Evolutionary conservation across 306 rosid genomes (phyloP), one percentile per base, ranked within the genome.

Genomic region (Castanospermum australe): DNA sequence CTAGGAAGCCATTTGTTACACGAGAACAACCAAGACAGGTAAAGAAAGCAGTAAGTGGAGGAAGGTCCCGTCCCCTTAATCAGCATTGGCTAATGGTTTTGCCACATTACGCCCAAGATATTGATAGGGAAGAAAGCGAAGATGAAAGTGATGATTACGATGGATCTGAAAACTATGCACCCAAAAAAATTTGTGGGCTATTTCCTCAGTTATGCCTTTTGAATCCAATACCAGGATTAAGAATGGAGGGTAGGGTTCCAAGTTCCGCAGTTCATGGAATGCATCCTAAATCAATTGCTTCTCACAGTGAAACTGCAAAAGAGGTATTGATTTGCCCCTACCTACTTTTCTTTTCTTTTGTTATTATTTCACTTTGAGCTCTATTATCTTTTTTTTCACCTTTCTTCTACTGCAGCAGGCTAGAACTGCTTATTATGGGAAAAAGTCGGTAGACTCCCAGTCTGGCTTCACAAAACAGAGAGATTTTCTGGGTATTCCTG

Each of bases 151-250:
- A 86, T 25, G 84, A 70, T 66, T 36, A 74, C 22, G 65, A 88
- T 44, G 84, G 59, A 33, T 83, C 67, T 81, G 88, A 78, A 79
- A 73, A 84, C 79, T 54, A 80, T 10, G 84, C 88, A 8, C 64
- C 87, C 79, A 87, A 81, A 77, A 87, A 81, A 77, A 77, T 87
- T 85, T 91, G 90, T 61, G 90, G 89, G 54, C 82, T 91, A 51
- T 81, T 91, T 77, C 89, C 97, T 81, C 82, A 88, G 76, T 87
- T 89, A 79, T 86, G 86, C 76, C 92, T 87, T 84, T 41, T 87
- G 83, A 88, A 89, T 79, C 93, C 88, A 56, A 70, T 92, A 38
- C 88, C 91, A 13, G 93, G 89, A 72, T 81, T 91, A 87, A 92
- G 71, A 85, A 80, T 79, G 87, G 88, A 79, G 61, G 73, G 61